phyloP scores from a whole-genome alignment of 177 flowering plant species.

The Vitis hybrid region DNA sequence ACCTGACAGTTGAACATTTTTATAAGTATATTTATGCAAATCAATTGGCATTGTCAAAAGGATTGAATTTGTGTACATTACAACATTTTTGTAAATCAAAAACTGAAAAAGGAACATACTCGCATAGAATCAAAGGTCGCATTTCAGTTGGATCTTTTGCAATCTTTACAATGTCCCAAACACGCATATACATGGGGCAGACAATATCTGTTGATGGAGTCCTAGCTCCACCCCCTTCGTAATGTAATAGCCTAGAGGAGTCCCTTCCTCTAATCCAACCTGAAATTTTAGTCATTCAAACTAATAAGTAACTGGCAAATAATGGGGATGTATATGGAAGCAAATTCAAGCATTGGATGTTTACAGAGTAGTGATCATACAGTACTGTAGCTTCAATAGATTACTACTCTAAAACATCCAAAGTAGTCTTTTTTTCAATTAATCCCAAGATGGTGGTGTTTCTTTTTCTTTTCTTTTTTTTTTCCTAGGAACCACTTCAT shows the following conservation, averaged over 20 bases:
- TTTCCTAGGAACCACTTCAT: too few relatives aligned
- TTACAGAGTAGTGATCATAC: too few relatives aligned
- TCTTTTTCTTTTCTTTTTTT: too few relatives aligned
- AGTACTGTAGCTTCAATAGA: too few relatives aligned
- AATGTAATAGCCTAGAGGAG: slow-evolving; percentile 80
- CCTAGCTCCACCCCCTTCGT: slow-evolving; percentile 97
- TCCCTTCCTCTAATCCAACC: slow-evolving; percentile 93
- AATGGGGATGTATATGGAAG: not conserved
- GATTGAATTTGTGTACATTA: not conserved
- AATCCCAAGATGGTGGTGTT: too few relatives aligned
- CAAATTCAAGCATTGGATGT: not conserved
- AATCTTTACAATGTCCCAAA: slow-evolving; percentile 86
- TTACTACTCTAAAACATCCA: too few relatives aligned
- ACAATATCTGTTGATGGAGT: slow-evolving; percentile 92
- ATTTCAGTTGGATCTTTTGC: slow-evolving; percentile 82
- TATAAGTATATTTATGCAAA: too few relatives aligned
- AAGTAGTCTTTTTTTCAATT: too few relatives aligned
- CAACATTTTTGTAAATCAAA: not conserved
- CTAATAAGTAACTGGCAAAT: not conserved
- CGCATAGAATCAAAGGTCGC: slow-evolving; percentile 95
- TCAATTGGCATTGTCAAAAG: not conserved
- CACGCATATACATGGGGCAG: slow-evolving; percentile 99
- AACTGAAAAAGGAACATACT: slow-evolving; percentile 49
- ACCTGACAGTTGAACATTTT: slow-evolving; percentile 46
- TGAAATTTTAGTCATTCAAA: slow-evolving; percentile 18